Evolutionary conservation across 768 basidiomycete genomes (phyloP).

Genomic region (Floccularia luteovirens): DNA sequence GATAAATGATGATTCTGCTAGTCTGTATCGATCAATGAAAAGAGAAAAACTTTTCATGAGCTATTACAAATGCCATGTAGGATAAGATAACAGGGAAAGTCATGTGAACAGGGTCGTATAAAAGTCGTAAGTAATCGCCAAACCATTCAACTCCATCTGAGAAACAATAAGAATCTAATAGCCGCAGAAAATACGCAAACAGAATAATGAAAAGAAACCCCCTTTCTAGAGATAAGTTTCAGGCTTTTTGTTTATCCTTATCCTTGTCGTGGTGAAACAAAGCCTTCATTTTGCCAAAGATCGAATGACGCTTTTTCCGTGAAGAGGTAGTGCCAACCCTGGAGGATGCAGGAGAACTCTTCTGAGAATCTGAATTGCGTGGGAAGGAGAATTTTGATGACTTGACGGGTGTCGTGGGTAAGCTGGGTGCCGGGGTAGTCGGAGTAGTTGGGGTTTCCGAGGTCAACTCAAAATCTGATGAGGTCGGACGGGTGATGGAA

Average conservation of each 20-base stretch:
- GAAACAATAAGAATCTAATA: too few relatives aligned
- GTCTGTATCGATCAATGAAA: background rate
- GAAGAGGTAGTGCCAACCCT: slow-evolving; percentile 25
- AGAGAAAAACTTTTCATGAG: background rate
- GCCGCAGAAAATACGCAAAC: background rate
- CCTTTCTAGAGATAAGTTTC: slow-evolving; percentile 7
- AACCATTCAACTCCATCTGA: too few relatives aligned
- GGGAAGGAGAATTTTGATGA: slow-evolving; percentile 9
- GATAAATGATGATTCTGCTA: background rate
- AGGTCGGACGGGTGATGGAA: background rate
- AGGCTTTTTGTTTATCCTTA: slow-evolving; percentile 29
- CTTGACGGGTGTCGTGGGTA: slow-evolving; percentile 5
- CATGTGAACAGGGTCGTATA: too few relatives aligned
- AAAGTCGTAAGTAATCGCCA: too few relatives aligned
- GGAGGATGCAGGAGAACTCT: slow-evolving; percentile 9
- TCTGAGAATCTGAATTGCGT: slow-evolving; percentile 4
- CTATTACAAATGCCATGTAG: background rate
- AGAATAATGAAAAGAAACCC: background rate
- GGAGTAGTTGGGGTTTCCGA: background rate
- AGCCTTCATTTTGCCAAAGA: slow-evolving; percentile 46
- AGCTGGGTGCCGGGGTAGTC: background rate
- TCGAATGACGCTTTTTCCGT: slow-evolving; percentile 45
- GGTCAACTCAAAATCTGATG: background rate
- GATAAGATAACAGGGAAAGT: background rate
- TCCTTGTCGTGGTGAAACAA: slow-evolving; percentile 42